phyloP scores from a whole-genome alignment of 441 rosid species.

The Erodium texanum region DNA sequence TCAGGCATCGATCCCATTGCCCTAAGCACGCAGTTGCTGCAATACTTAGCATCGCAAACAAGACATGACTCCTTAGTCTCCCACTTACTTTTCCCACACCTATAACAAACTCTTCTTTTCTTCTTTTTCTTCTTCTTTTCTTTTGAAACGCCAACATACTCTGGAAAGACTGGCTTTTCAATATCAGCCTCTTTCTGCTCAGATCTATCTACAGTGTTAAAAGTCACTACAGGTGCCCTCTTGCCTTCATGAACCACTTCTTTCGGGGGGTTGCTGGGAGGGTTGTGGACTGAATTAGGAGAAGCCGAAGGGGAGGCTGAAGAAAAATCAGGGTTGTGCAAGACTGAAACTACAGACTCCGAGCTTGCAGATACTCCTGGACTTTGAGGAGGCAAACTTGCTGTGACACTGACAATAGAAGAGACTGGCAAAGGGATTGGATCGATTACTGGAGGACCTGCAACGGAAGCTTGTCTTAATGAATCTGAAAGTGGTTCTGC shows the following conservation, averaged over 20 bases:
- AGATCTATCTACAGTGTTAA: slow-evolving; percentile 50
- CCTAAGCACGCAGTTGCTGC: slow-evolving; percentile 88
- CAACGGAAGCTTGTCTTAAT: slow-evolving; percentile 25
- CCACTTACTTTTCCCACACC: slow-evolving; percentile 92
- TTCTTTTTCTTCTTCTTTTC: slow-evolving; percentile 55
- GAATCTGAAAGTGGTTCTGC: slow-evolving; percentile 49
- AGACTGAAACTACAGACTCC: slow-evolving; percentile 86
- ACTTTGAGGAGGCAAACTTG: slow-evolving; percentile 55
- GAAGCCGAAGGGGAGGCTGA: slow-evolving; percentile 83
- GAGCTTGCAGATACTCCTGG: slow-evolving; percentile 78
- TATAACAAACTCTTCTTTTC: slow-evolving; percentile 49
- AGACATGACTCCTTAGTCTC: slow-evolving; percentile 84
- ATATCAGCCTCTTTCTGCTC: slow-evolving; percentile 41
- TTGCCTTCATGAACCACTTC: slow-evolving; percentile 35
- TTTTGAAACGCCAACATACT: slow-evolving; percentile 51
- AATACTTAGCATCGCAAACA: slow-evolving; percentile 87
- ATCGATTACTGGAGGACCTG: slow-evolving; percentile 34
- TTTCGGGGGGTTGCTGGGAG: slow-evolving; percentile 26
- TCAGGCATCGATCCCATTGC: slow-evolving; percentile 99
- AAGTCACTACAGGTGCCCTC: slow-evolving; percentile 68
- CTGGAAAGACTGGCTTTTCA: slow-evolving; percentile 44
- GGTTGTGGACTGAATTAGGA: slow-evolving; percentile 49
- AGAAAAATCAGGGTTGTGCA: slow-evolving; percentile 77
- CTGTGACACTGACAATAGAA: slow-evolving; percentile 46
- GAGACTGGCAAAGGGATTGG: slow-evolving; percentile 79